A percentile compares a stretch with the other conserved stretches of the same genome.
Evolutionary conservation across 78 protist genomes (phyloP).

Genomic region (Dictyostelium purpureum): DNA sequence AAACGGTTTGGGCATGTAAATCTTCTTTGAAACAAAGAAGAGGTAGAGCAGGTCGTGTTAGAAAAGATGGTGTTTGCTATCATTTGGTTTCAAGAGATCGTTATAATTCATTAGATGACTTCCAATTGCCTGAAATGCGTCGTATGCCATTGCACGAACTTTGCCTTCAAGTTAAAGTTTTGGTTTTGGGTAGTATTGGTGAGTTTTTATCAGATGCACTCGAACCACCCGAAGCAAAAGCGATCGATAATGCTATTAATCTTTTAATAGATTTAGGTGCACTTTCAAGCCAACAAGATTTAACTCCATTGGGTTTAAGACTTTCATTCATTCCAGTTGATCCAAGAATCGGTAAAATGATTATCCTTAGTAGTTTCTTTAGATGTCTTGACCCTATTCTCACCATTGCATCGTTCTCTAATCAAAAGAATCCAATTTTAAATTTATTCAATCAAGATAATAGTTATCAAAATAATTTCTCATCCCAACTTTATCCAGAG

Average conservation of each 20-base stretch:
- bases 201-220: background rate
- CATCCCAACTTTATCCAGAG: background rate
- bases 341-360: conserved; percentile 65
- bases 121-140: conserved; percentile 84
- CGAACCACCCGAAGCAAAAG: conserved; percentile 2
- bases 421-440: conserved; percentile 25
- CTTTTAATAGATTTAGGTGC: conserved; percentile 16
- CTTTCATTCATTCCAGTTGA: conserved; percentile 30
- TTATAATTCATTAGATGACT: conserved; percentile 7
- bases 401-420: conserved; percentile 11
- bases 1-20: conserved; percentile 48
- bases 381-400: conserved; percentile 39
- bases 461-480: background rate
- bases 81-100: conserved; percentile 72
- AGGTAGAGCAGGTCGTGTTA: conserved; percentile 93
- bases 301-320: conserved; percentile 33
- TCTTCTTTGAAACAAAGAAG: conserved; percentile 76
- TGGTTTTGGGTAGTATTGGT: background rate
- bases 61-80: conserved; percentile 82
- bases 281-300: background rate
- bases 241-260: conserved; percentile 22
- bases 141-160: conserved; percentile 89
- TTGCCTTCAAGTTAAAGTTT: conserved; percentile 48
- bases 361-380: conserved; percentile 5
- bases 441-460: background rate